These are phyloP conservation scores for Amylocystis lapponica DNA, from an alignment of 768 basidiomycete genomes.

Conservation along the genomic window DNA sequence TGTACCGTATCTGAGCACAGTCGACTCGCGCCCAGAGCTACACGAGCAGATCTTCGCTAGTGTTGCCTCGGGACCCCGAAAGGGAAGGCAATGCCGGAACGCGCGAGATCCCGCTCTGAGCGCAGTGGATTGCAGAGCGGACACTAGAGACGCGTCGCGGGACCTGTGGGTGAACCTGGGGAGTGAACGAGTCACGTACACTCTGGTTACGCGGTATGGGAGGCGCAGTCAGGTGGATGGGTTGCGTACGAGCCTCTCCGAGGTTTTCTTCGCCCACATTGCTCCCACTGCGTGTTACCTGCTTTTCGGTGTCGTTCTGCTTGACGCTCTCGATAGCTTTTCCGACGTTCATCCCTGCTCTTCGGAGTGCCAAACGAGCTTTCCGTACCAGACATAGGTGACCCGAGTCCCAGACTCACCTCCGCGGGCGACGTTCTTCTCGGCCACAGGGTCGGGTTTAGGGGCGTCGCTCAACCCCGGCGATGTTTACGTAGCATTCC, in stretches of 20 bases:
- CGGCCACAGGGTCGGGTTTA: constrained; percentile 7
- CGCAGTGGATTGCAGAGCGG: constrained; percentile 10
- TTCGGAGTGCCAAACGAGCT: constrained; percentile 25
- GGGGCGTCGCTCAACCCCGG: constrained; percentile 41
- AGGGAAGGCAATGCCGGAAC: constrained; percentile 49
- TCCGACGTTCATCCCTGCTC: constrained; percentile 15
- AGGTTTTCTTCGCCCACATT: constrained; percentile 26
- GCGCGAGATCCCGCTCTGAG: constrained; percentile 26
- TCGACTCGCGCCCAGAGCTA: constrained; percentile 11
- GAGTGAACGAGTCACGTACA: constrained; percentile 41
- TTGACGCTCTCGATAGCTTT: constrained; percentile 1
- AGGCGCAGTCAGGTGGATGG: constrained; percentile 16
- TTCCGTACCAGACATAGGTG: constrained; percentile 34
- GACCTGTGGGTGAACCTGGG: constrained; percentile 15
- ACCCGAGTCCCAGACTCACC: constrained; percentile 41
- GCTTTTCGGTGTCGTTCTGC: constrained; percentile 5
- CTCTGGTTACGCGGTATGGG: constrained; percentile 5
- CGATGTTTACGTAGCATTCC: constrained; percentile 42
- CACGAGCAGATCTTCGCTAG: constrained; percentile 44
- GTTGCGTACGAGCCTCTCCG: constrained; percentile 30
- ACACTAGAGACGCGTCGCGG: constrained; percentile 53
- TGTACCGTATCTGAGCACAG: constrained; percentile 23
- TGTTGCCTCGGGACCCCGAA: constrained; percentile 48
- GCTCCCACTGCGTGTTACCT: constrained; percentile 19
- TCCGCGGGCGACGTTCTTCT: constrained; percentile 19